These are phyloP conservation scores for Penicillium sp. DNA, from an alignment of 2,329 filamentous ascomycete genomes.

Conservation along the genomic window DNA sequence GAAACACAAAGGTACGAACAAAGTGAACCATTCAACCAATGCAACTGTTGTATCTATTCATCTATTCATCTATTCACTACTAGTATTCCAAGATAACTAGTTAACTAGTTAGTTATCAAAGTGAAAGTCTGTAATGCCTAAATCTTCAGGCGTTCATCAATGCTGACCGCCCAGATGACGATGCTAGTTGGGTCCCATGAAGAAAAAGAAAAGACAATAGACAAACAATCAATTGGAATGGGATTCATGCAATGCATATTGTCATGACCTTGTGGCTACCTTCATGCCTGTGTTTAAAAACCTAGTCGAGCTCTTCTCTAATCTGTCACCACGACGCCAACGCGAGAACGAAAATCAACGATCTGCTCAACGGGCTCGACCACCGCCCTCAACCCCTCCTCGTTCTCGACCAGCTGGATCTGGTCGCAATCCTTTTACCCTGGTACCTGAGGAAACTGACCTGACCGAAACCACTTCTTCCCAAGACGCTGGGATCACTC, in stretches of 20 bases:
- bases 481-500: background rate
- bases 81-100: background rate
- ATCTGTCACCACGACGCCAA: conserved; percentile 19
- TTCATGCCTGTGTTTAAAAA: conserved; percentile 19
- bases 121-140: background rate
- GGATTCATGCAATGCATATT: conserved; percentile 8
- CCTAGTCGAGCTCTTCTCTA: conserved; percentile 14
- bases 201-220: background rate
- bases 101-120: too few relatives aligned
- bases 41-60: background rate
- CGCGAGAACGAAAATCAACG: conserved; percentile 16
- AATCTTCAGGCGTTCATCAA: background rate
- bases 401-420: background rate
- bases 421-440: background rate
- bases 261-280: conserved; percentile 5
- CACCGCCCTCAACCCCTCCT: conserved; percentile 9
- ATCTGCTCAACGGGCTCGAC: conserved; percentile 1
- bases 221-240: background rate
- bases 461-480: background rate
- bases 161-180: conserved; percentile 9
- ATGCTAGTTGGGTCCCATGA: conserved; percentile 2
- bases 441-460: background rate
- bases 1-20: background rate
- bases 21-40: background rate
- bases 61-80: background rate